Base-by-base conservation (phyloP, 106 monocot species). In the Allium sativum region DNA sequence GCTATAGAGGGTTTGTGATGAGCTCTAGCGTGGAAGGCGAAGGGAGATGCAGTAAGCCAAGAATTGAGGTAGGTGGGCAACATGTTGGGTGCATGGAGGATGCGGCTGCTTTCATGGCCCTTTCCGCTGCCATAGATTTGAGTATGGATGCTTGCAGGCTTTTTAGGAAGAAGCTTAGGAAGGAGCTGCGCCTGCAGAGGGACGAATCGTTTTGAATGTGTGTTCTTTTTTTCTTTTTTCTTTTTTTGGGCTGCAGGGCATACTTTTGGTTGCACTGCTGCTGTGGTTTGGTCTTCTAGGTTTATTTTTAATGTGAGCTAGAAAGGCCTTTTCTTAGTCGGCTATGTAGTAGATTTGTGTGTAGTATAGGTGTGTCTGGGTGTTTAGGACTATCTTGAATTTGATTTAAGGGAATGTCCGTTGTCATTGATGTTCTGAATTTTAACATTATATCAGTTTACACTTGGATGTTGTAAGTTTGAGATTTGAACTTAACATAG, bases 101-200 rank as follows among this genome's bases (percentile, higher is more conserved):
- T 48, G 98, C 98, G 17, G 98, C 98, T 13, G 98, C 88, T 1
- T 99, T 85, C 65, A 88, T 99, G 12, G 98, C 98, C 1, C 71
- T 99, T 41, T 74, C 88, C 8, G 92, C 98, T 0, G 98, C 98
- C 18, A 61, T 99, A 44, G 98, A 99, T 66, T 84, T 99, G 19
- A 99, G 98, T 74, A 81, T 99, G 82, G 92, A 99, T 69, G 91
- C 96, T 7, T 99, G 92, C 73, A 73, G 76, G 41, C 75, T 91
- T 12, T 99, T 99, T 79, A 92, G 92, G 6, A 66, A 74, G 44
- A 82, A 82, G 54, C 80, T 92, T 2, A 65, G 80, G 65, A 85
- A 88, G 76, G 98, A 99, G 76, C 57, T 92, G 3, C 43, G n/a
- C 1, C 40, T 17, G 45, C 62, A 11, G 62, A 12, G 15, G 18